Base-by-base conservation (phyloP, 2,329 filamentous ascomycete species). In the Alternaria atra region DNA sequence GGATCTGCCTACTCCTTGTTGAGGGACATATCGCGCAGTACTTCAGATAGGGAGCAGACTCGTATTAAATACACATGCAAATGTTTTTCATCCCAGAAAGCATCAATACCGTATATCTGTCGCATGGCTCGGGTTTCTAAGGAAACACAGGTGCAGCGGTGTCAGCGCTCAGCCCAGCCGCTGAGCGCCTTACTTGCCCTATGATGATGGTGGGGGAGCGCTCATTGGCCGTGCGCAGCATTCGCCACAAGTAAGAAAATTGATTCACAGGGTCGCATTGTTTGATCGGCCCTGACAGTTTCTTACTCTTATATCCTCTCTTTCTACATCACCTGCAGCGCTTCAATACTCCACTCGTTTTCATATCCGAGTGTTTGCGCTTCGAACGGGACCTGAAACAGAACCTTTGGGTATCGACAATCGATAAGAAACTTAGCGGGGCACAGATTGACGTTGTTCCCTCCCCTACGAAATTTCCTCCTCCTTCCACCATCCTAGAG, bases 181-280 rank as follows among this genome's bases (percentile, higher is more conserved):
- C 34, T 27, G 46, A 50, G 46, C 58, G 55, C 58, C 53, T 60
- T 59, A 67, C 61, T 61, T 70, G 68, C 65, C 68, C 59, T 63
- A 67, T 64, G 61, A 65, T 66, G 60, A 55, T 58, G 37, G 53
- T 58, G 44, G 53, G 55, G 47, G 53, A 40, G 52, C 61, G 52
- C n/a, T 65, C 59, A 70, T 70, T 70, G 68, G 66, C 60, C 37
- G 60, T 60, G 66, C 58, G 46, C 52, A 40, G 53, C 23, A 17
- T 48, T 70, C 60, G 68, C 68, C 68, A 70, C 66, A 61, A 34
- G 60, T 58, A 64, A 64, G 66, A 71, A 71, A 70, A 67, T 69
- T 67, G 66, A 52, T 61, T 64, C 61, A 61, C 52, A 61, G 42
- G 65, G 52, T 57, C 60, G 58, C 54, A 56, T 64, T 64, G 60